Conservation (phyloP, 805 yeast species). For the Candida nonsorbophila region DNA sequence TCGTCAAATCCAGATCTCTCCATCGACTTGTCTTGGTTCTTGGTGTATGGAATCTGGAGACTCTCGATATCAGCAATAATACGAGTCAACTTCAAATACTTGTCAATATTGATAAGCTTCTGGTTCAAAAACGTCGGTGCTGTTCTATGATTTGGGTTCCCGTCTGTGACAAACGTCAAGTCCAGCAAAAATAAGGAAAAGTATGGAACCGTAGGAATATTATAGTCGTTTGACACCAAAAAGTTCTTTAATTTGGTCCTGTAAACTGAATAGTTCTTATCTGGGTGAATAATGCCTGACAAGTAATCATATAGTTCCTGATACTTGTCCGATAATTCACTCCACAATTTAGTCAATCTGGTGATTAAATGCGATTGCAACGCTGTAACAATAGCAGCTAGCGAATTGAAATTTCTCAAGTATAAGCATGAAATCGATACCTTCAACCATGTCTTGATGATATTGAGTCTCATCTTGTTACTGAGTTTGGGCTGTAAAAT, state of each 20-base stretch:
- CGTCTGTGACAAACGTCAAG: conserved; percentile 74
- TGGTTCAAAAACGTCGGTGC: conserved; percentile 54
- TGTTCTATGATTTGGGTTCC: conserved; percentile 65
- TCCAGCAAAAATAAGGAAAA: conserved; percentile 72
- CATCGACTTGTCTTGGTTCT: conserved; percentile 8
- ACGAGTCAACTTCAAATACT: conserved; percentile 61
- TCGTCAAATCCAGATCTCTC: conserved; percentile 13
- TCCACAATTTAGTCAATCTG: conserved; percentile 58
- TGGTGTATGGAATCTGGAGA: conserved; percentile 57
- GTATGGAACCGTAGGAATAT: conserved; percentile 70
- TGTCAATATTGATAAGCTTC: conserved; percentile 67
- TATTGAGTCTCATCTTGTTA: conserved; percentile 45
- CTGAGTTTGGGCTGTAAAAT: conserved; percentile 49
- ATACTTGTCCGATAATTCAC: conserved; percentile 52
- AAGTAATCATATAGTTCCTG: conserved; percentile 57
- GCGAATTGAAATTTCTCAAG: conserved; percentile 69
- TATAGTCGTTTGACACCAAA: conserved; percentile 42
- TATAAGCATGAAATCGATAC: conserved; percentile 68
- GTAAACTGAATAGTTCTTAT: conserved; percentile 66
- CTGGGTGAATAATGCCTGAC: conserved; percentile 67
- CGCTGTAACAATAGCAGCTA: conserved; percentile 74
- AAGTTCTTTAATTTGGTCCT: conserved; percentile 57
- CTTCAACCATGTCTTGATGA: conserved; percentile 67
- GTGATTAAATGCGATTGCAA: conserved; percentile 69
- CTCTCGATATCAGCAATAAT: conserved; percentile 63